Conservation (phyloP, 345 rosid genomes). For the Psidium guajava region DNA sequence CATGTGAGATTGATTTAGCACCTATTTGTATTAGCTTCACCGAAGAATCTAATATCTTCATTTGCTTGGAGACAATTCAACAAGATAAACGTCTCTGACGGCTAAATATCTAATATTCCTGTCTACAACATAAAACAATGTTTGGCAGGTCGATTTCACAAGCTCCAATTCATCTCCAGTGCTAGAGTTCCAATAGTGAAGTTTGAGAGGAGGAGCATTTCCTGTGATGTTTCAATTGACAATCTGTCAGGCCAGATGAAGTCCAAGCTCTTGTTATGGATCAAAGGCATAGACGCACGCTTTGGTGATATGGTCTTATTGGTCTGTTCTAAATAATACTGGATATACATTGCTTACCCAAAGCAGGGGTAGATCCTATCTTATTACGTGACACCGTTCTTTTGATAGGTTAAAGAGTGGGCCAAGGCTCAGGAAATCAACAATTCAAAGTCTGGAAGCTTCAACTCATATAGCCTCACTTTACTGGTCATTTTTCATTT, state of each 20-base stretch:
- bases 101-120: not conserved
- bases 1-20: not conserved
- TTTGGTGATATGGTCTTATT: constrained; percentile 71
- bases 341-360: not conserved
- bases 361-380: not conserved
- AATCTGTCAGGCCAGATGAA: constrained; percentile 70
- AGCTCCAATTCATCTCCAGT: constrained; percentile 33
- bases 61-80: not conserved
- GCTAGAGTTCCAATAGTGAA: constrained; percentile 87
- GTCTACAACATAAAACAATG: not conserved
- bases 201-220: constrained; percentile 44
- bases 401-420: constrained; percentile 88
- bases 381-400: not conserved
- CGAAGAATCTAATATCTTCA: not conserved
- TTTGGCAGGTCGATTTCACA: constrained; percentile 39
- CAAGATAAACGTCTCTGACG: not conserved
- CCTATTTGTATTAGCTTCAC: not conserved
- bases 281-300: constrained; percentile 65
- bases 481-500: constrained; percentile 85
- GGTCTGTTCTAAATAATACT: constrained; percentile 21
- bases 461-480: constrained; percentile 77
- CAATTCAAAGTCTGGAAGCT: constrained; percentile 50
- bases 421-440: constrained; percentile 77
- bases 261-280: constrained; percentile 72
- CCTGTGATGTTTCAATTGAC: constrained; percentile 85